These are phyloP conservation scores for Tranzscheliella williamsii DNA, from an alignment of 1,284 basidiomycete species.

Conservation along the genomic window DNA sequence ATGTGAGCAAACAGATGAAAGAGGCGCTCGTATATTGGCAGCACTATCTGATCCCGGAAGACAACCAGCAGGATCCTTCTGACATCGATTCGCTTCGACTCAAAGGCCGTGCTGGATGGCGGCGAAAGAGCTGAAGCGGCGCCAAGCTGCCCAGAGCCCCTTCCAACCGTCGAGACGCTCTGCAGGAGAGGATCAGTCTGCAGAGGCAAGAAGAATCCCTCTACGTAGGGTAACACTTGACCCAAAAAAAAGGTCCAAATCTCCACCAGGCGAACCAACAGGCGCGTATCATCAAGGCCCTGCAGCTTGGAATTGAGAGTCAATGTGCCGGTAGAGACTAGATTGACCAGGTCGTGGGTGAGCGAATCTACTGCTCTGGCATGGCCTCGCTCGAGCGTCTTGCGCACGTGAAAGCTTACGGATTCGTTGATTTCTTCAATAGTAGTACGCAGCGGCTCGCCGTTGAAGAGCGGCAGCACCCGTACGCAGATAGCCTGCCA, in stretches of 20 bases:
- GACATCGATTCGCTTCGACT: slow-evolving; percentile 69
- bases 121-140: not conserved
- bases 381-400: slow-evolving; percentile 61
- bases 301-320: slow-evolving; percentile 83
- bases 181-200: slow-evolving; percentile 53
- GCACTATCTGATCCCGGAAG: slow-evolving; percentile 71
- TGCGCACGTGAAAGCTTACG: slow-evolving; percentile 71
- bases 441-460: slow-evolving; percentile 80
- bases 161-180: slow-evolving; percentile 20
- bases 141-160: slow-evolving; percentile 4
- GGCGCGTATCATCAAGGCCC: slow-evolving; percentile 67
- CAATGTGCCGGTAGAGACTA: slow-evolving; percentile 84
- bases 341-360: slow-evolving; percentile 77
- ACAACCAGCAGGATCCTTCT: slow-evolving; percentile 75
- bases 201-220: slow-evolving; percentile 67
- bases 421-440: slow-evolving; percentile 88
- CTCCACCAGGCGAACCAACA: slow-evolving; percentile 78
- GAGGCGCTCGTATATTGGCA: slow-evolving; percentile 51
- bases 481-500: slow-evolving; percentile 83
- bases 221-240: slow-evolving; percentile 83
- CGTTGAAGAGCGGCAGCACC: slow-evolving; percentile 86
- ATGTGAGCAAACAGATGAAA: slow-evolving; percentile 36
- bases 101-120: not conserved
- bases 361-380: slow-evolving; percentile 66
- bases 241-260: slow-evolving; percentile 95